Evolutionary conservation across 129 eudicot genomes (phyloP).

Genomic region (Lonicera japonica): DNA sequence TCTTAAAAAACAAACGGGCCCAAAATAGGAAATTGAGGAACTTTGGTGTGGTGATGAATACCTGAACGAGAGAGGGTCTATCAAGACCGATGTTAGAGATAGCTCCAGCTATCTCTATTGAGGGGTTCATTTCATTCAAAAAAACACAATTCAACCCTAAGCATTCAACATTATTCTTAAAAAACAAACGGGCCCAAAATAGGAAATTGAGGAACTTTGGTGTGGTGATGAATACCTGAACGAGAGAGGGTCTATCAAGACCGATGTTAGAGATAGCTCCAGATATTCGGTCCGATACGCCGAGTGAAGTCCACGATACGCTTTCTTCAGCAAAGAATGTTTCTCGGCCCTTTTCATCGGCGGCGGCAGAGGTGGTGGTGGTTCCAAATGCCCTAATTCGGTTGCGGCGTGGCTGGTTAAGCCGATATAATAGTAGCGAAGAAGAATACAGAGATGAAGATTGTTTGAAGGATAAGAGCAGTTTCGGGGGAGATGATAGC

Average conservation of each 20-base stretch:
- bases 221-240: conserved; percentile 37
- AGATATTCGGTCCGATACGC: conserved; percentile 48
- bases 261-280: conserved; percentile 48
- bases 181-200: background rate
- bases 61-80: conserved; percentile 82
- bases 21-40: background rate
- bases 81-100: conserved; percentile 47
- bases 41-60: background rate
- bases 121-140: too few relatives aligned
- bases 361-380: conserved; percentile 19
- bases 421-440: conserved; percentile 12
- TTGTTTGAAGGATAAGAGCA: conserved; percentile 11
- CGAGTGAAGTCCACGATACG: conserved; percentile 80
- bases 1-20: background rate
- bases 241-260: conserved; percentile 63
- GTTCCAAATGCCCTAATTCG: conserved; percentile 35
- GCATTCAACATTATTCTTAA: background rate
- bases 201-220: background rate
- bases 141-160: too few relatives aligned
- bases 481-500: conserved; percentile 24
- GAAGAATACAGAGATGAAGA: conserved; percentile 19
- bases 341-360: conserved; percentile 17
- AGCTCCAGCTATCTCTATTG: conserved; percentile 35
- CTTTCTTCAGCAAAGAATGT: conserved; percentile 62
- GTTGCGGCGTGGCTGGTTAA: conserved; percentile 19